phyloP scores from a whole-genome alignment of 2,329 filamentous ascomycete species.

The Exophiala aquamarina region DNA sequence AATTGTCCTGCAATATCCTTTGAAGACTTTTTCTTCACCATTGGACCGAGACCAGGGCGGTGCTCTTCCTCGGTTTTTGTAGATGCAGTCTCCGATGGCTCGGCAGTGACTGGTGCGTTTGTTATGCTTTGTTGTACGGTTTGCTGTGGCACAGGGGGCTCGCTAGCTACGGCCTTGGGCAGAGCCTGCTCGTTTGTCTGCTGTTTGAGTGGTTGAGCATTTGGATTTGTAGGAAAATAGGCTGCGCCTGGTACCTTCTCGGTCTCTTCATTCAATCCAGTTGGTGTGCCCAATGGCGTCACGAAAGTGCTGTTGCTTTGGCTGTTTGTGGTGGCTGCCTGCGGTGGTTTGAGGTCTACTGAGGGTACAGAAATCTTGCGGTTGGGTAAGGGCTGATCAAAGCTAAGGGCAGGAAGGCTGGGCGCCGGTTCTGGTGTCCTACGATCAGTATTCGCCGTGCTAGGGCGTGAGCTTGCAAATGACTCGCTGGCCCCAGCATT shows the following conservation, averaged over 20 bases:
- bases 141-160: conserved; percentile 7
- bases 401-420: conserved; percentile 12
- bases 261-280: conserved; percentile 26
- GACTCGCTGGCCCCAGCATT: conserved; percentile 8
- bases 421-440: conserved; percentile 15
- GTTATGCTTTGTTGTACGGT: conserved; percentile 4
- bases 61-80: conserved; percentile 52
- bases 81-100: conserved; percentile 37
- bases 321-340: conserved; percentile 31
- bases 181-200: conserved; percentile 4
- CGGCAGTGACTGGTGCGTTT: conserved; percentile 18
- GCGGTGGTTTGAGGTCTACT: conserved; percentile 31
- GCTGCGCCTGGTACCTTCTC: not conserved
- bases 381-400: conserved; percentile 14
- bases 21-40: conserved; percentile 76
- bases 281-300: conserved; percentile 37
- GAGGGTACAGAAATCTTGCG: conserved; percentile 22
- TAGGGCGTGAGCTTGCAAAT: conserved; percentile 14
- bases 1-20: conserved; percentile 74
- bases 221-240: conserved; percentile 15
- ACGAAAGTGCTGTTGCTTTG: conserved; percentile 35
- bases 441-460: conserved; percentile 16
- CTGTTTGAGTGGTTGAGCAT: conserved; percentile 2
- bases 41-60: conserved; percentile 81
- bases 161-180: conserved; percentile 5